Conservation (phyloP, 1,284 basidiomycete genomes). For the Heterobasidion occidentale region DNA sequence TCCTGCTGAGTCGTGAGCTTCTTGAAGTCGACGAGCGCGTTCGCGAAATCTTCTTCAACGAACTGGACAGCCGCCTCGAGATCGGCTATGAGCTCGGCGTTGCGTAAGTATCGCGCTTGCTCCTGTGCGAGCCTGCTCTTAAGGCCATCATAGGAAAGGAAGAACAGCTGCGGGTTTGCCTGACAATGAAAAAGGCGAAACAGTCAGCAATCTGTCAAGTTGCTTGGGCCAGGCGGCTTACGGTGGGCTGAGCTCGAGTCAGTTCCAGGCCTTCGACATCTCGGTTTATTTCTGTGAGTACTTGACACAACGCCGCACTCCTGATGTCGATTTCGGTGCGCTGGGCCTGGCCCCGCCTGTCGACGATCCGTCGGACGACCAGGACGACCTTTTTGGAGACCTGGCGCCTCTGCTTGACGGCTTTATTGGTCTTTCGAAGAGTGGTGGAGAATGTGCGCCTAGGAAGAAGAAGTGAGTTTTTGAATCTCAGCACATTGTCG, state of each 20-base stretch:
- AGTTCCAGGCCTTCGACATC: slow-evolving; percentile 11
- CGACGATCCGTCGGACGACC: slow-evolving; percentile 15
- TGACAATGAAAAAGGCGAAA: not conserved
- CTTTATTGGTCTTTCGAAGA: slow-evolving; percentile 16
- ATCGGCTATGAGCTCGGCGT: slow-evolving; percentile 13
- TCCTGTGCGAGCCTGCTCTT: slow-evolving; percentile 5
- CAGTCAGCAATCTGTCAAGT: slow-evolving; percentile 1
- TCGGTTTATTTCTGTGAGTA: slow-evolving; percentile 14
- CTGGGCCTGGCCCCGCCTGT: slow-evolving; percentile 13
- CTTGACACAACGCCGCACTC: slow-evolving; percentile 13
- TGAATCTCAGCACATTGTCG: not conserved
- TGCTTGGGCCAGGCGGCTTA: slow-evolving; percentile 4
- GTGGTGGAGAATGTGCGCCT: slow-evolving; percentile 14
- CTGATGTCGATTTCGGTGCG: slow-evolving; percentile 16
- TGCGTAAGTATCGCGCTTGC: slow-evolving; percentile 4
- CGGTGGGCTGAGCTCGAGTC: not conserved
- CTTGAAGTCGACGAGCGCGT: slow-evolving; percentile 8
- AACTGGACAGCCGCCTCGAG: slow-evolving; percentile 13
- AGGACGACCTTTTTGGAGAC: slow-evolving; percentile 14
- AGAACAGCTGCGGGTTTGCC: not conserved
- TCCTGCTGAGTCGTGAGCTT: slow-evolving; percentile 8
- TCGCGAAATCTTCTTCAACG: slow-evolving; percentile 11
- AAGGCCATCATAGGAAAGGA: not conserved
- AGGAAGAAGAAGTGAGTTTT: not conserved
- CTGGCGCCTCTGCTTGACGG: slow-evolving; percentile 10